These are phyloP conservation scores for Leptographium lundbergii DNA, from an alignment of 2,329 filamentous ascomycete species.

Conservation along the genomic window DNA sequence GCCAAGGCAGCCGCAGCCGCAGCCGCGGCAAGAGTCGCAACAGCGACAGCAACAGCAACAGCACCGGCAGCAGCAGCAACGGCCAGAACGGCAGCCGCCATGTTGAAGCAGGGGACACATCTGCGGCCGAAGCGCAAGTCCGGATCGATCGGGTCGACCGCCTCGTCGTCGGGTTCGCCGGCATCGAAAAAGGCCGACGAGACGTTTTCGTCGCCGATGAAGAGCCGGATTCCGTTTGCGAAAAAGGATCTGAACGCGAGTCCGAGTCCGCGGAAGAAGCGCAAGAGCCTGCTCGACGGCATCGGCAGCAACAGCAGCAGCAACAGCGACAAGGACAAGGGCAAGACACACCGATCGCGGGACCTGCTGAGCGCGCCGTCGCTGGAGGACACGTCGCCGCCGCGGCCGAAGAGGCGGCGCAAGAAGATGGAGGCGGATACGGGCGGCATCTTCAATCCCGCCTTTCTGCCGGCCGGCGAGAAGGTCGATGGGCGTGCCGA, in stretches of 20 bases:
- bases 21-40: neutral
- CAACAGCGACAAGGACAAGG: conserved; percentile 11
- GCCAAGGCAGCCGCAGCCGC: conserved; percentile 19
- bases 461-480: conserved; percentile 8
- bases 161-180: conserved; percentile 17
- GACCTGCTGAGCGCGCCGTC: conserved; percentile 15
- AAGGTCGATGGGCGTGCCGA: neutral
- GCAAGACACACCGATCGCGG: neutral
- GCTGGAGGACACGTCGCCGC: conserved; percentile 15
- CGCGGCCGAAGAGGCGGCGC: conserved; percentile 18
- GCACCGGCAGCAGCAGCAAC: neutral
- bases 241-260: conserved; percentile 23
- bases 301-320: conserved; percentile 6
- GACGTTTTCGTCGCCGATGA: neutral
- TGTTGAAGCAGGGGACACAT: neutral
- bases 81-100: neutral
- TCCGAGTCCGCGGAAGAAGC: conserved; percentile 25
- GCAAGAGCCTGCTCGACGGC: conserved; percentile 17
- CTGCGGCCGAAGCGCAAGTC: conserved; percentile 15
- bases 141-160: conserved; percentile 15
- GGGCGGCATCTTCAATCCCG: conserved; percentile 16
- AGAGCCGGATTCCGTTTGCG: conserved; percentile 19
- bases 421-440: conserved; percentile 17
- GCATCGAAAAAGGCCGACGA: conserved; percentile 12
- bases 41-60: neutral